Evolutionary conservation across 495 filamentous ascomycete genomes (phyloP), one percentile per base, ranked within the genome.

Genomic region (Podospora didyma): DNA sequence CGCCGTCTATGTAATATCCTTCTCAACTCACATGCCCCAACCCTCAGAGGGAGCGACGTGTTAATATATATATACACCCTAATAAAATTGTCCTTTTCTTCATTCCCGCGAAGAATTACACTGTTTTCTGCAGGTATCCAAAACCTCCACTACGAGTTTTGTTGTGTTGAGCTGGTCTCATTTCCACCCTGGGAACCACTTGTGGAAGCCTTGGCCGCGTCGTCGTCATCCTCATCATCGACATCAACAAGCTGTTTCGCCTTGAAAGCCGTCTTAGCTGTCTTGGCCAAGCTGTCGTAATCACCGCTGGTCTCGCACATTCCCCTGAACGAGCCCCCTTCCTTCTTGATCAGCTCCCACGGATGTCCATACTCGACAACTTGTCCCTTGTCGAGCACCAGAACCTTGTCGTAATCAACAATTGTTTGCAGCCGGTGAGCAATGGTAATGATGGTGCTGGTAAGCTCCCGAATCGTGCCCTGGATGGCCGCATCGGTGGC

Each of bases 281-380:
- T 85, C 54, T 84, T 83, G 45, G 82, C 60, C 49, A 99, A 73
- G 17, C 65, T 66, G 0, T 89, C 90, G 62, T 94, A 77, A 58
- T 97, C 92, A 0, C 92, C 94, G 67, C 89, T 96, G 75, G 86
- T 96, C 68, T 96, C 90, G 62, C 94, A 99, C 94, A 99, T 97
- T 49, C 85, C 80, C 59, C 82, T 82, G 76, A 99, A 99, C 21
- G 82, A 73, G 12, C 90, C 86, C 2, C 78, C 79, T 61, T 86
- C 74, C 55, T 81, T 83, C 53, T 79, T 75, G 53, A 97, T 74
- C 24, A 97, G 72, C 58, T 88, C 83, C 76, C 88, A 88, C 17
- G 95, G 95, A 61, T 93, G 86, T 39, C 87, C 95, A 69, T 80
- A 97, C 73, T 99, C 93, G 19, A 94, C 79, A 17, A 99, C 88